Evolutionary conservation across 1,139 yeast genomes (phyloP).

Genomic region (Yamadazyma mexicana): DNA sequence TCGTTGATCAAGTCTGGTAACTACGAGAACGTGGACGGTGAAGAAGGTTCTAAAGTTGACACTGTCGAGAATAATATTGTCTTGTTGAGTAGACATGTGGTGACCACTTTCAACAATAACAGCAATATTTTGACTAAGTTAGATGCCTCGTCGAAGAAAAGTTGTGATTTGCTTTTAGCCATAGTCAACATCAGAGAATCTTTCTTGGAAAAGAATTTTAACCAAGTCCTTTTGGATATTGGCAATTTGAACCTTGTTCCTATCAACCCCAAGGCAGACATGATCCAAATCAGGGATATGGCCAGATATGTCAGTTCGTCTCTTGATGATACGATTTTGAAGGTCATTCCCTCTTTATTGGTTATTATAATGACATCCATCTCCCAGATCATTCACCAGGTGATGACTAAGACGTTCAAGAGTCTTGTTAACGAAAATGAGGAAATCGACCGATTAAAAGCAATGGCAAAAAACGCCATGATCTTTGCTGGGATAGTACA

Average conservation of each 20-base stretch:
- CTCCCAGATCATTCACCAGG: constrained; percentile 54
- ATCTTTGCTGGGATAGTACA: constrained; percentile 95
- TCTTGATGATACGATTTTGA: constrained; percentile 69
- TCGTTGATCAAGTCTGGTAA: constrained; percentile 47
- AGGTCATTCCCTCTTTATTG: constrained; percentile 77
- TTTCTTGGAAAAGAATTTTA: constrained; percentile 62
- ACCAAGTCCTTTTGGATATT: constrained; percentile 55
- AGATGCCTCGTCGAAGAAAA: constrained; percentile 52
- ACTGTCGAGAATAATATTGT: constrained; percentile 50
- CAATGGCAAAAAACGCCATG: constrained; percentile 83
- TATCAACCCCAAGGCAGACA: constrained; percentile 41
- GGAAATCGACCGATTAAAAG: constrained; percentile 53
- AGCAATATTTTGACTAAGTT: constrained; percentile 47
- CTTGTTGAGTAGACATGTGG: constrained; percentile 57
- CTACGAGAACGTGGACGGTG: constrained; percentile 28
- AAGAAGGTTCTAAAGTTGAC: constrained; percentile 19
- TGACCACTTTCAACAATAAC: constrained; percentile 53
- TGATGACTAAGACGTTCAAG: constrained; percentile 49
- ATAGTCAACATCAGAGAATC: constrained; percentile 68
- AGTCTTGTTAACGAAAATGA: constrained; percentile 54
- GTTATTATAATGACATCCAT: constrained; percentile 82
- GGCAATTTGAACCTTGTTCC: constrained; percentile 70
- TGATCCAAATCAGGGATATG: constrained; percentile 34
- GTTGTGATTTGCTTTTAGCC: constrained; percentile 63
- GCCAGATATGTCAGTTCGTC: constrained; percentile 46